Evolutionary conservation across 202 grass and related monocot genomes (phyloP), one percentile per base, ranked within the genome.

Genomic region (Sporobolus alterniflorus): DNA sequence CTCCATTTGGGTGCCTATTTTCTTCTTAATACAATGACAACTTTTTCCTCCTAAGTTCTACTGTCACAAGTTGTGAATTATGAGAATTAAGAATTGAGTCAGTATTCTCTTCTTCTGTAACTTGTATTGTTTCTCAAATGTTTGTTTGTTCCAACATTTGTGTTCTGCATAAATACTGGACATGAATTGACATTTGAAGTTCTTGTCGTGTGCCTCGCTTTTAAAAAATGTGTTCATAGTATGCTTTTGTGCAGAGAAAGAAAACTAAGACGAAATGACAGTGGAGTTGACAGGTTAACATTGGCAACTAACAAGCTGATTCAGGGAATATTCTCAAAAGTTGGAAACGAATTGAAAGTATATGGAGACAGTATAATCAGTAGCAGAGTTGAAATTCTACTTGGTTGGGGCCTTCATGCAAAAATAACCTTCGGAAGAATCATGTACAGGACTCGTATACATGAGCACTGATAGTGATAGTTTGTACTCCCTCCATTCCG

Each of bases 241-340:
- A 17, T 67, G 32, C 11, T 67, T 62, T 57, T 62, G 6, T 57
- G 79, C 69, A 90, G 88, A 76, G 77, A 79, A 79, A 74, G 75
- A 90, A 90, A 70, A 17, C 49, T 12, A 72, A 75, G 44, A 40
- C 44, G 28, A 79, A 75, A 79, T 83, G 60, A 57, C 42, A 39
- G 36, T 20, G 33, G 33, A 24, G 14, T 6, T 74, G 44, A 6
- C 63, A 47, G 49, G 12, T 69, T 70, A 44, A 51, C 63, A 69
- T 84, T 75, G 25, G 21, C 61, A 70, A 64, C 29, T 81, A 74
- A 83, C 32, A 87, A 64, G 22, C 73, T 90, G 83, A 86, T 73
- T 61, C 61, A 20, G 21, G 3, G 30, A 2, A 33, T 68, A 26
- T 24, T 64, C n/a, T 39, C 29, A 44, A 10, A 55, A 55, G 26